Percentiles rank a stretch among this genome's conserved stretches.
These are phyloP conservation scores for Phytopythium sindhum DNA, from an alignment of 352 stramenopile species.

Conservation along the genomic window DNA sequence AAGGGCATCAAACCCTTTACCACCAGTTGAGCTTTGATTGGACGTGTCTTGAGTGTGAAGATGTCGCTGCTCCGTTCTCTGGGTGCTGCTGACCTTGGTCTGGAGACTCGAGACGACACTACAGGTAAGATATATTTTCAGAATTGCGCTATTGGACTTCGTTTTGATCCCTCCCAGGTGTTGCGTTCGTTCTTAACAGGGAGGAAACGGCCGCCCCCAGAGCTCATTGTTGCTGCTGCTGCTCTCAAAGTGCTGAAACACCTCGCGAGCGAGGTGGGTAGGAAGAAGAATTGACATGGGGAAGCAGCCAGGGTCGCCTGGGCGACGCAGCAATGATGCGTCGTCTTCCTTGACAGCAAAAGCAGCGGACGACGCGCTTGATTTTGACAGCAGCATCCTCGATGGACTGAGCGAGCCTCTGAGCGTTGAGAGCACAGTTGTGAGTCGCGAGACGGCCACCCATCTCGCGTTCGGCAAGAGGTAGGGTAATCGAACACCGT, in stretches of 20 bases:
- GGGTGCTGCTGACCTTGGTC: too few relatives aligned
- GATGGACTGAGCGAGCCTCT: conserved; percentile 12
- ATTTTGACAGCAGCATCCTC: conserved; percentile 20
- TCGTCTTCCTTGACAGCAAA: not conserved
- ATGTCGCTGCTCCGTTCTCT: not conserved
- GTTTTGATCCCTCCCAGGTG: too few relatives aligned
- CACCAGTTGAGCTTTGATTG: not conserved
- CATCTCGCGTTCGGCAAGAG: conserved; percentile 71
- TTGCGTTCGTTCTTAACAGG: not conserved
- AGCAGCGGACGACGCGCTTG: not conserved
- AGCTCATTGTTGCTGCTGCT: not conserved
- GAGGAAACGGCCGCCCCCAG: not conserved
- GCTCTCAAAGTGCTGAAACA: not conserved
- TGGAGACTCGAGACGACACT: not conserved
- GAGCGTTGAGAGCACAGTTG: conserved; percentile 57
- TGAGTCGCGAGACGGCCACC: conserved; percentile 69
- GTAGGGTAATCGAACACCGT: conserved; percentile 10
- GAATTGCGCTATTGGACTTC: not conserved
- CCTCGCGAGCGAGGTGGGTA: not conserved
- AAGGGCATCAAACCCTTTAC: not conserved
- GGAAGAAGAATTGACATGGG: not conserved
- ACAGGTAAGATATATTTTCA: not conserved
- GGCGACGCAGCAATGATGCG: not conserved
- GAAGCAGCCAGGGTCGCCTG: not conserved
- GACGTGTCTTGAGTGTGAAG: not conserved